These are phyloP conservation scores for Zygosaccharomyces sapae DNA, from an alignment of 1,139 yeast genomes.

Conservation along the genomic window DNA sequence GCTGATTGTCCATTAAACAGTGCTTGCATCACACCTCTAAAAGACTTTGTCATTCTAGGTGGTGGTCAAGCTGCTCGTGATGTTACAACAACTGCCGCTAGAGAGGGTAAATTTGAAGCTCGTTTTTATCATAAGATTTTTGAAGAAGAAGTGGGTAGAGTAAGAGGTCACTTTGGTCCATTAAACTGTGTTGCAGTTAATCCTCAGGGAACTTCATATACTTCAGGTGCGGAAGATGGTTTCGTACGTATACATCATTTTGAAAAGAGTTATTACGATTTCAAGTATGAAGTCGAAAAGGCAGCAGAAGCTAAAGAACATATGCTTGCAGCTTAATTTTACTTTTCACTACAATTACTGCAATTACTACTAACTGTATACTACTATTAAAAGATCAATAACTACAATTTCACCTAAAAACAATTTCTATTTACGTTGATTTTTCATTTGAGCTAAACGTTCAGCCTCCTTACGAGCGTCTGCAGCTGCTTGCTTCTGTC, in stretches of 20 bases:
- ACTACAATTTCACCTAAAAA: not conserved
- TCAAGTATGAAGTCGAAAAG: slow-evolving; percentile 87
- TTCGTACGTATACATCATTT: slow-evolving; percentile 89
- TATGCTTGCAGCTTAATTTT: slow-evolving; percentile 20
- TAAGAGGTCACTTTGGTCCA: slow-evolving; percentile 99
- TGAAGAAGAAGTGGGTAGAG: slow-evolving; percentile 94
- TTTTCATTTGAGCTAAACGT: slow-evolving; percentile 23
- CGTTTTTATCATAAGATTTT: slow-evolving; percentile 93
- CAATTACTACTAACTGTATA: slow-evolving; percentile 6
- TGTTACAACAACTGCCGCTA: slow-evolving; percentile 91
- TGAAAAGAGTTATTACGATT: slow-evolving; percentile 88
- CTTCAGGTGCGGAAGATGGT: slow-evolving; percentile 98
- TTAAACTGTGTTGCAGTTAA: slow-evolving; percentile 89
- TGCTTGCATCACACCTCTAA: slow-evolving; percentile 88
- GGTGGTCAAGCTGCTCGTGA: slow-evolving; percentile 99
- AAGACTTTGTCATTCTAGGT: slow-evolving; percentile 88
- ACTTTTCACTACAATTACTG: not conserved
- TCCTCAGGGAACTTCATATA: slow-evolving; percentile 90
- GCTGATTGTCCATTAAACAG: slow-evolving; percentile 96
- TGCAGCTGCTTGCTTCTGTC: slow-evolving; percentile 82
- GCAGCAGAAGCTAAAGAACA: slow-evolving; percentile 50
- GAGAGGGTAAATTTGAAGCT: slow-evolving; percentile 96
- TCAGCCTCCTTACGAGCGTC: slow-evolving; percentile 58
- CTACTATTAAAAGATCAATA: slow-evolving; percentile 4
- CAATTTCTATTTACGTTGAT: slow-evolving; percentile 12